Base-by-base conservation (phyloP, 768 basidiomycete genomes). In the Mycena rosella region DNA sequence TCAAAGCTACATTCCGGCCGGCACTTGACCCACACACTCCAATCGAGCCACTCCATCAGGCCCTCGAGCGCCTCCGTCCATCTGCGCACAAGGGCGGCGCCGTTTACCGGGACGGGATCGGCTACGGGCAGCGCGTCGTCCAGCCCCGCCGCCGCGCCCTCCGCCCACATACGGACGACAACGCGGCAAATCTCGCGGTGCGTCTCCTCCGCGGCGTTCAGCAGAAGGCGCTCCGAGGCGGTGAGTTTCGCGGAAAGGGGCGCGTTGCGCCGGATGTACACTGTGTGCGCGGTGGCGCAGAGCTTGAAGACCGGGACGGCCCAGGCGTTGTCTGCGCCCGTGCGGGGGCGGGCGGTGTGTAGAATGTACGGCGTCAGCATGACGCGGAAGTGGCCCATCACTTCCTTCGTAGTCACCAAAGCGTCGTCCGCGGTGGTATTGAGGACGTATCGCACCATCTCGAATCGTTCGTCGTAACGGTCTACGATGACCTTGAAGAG, bases 381-480 rank as follows among this genome's bases (percentile, higher is more conserved):
- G 56, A 74, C 69, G 29, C 70, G 68, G 20, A 80, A 53, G 20
- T 78, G 78, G 27, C 71, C 60, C 62, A 79, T 73, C 4, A 74
- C 77, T 27, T 75, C 73, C 49, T 75, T 73, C 49, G 53, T 67
- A 29, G 29, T 63, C 51, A 30, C 69, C 26, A 65, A 52, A 29
- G 56, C 45, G 57, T 59, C 67, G 20, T 72, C 44, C 14, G 54
- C 59, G 36, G 69, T 61, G 38, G 65, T 55, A 47, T 78, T 76
- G 8, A 86, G 75, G 26, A 83, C 73, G 65, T 82, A 74, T 15
- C 74, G 79, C 10, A 83, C 65, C 22, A 80, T 63, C 59, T 85
- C 82, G 15, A 87, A 74, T n/a, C 86, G 74, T 20, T 78, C 79
- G 7, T 77, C 77, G 57, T 83, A 84, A 9, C 84, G 81, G 47